Percentiles rank a stretch among this genome's conserved stretches.
These are phyloP conservation scores for Asparagopsis taxiformis DNA, from an alignment of 31 red algal species.

Conservation along the genomic window DNA sequence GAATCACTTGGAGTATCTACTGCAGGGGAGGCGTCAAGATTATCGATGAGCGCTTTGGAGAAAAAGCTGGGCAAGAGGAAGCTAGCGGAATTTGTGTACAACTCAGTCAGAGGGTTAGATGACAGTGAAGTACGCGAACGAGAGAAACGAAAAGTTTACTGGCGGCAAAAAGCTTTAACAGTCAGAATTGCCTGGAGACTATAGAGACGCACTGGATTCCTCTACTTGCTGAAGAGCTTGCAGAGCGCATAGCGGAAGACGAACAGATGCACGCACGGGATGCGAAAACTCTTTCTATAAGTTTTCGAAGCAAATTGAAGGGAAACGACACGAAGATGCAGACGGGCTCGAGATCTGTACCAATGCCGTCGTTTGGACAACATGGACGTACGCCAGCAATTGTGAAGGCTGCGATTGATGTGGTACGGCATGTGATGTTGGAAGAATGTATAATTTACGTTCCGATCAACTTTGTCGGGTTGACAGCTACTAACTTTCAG, in stretches of 20 bases:
- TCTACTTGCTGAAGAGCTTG: constrained; percentile 66
- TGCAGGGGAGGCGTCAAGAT: constrained; percentile 25
- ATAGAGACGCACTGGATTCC: constrained; percentile 47
- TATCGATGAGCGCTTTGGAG: constrained; percentile 36
- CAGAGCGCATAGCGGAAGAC: constrained; percentile 46
- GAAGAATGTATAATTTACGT: too few relatives aligned
- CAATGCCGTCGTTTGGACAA: constrained; percentile 29
- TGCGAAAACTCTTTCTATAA: constrained; percentile 47
- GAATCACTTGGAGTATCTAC: constrained; percentile 40
- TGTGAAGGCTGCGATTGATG: neutral
- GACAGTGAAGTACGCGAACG: constrained; percentile 49
- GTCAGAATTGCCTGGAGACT: constrained; percentile 10
- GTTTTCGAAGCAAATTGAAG: constrained; percentile 35
- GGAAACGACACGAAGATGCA: constrained; percentile 6
- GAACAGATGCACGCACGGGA: constrained; percentile 29
- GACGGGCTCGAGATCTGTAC: constrained; percentile 23
- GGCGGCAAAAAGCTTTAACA: constrained; percentile 44
- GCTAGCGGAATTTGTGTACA: constrained; percentile 60
- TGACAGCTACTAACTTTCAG: neutral
- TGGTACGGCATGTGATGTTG: too few relatives aligned
- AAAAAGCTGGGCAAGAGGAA: constrained; percentile 28
- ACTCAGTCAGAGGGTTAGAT: constrained; percentile 64
- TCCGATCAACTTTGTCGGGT: neutral
- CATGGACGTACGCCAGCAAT: constrained; percentile 5
- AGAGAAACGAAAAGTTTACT: constrained; percentile 46